Base-by-base conservation (phyloP, 441 rosid species). In the Populus hybrid region DNA sequence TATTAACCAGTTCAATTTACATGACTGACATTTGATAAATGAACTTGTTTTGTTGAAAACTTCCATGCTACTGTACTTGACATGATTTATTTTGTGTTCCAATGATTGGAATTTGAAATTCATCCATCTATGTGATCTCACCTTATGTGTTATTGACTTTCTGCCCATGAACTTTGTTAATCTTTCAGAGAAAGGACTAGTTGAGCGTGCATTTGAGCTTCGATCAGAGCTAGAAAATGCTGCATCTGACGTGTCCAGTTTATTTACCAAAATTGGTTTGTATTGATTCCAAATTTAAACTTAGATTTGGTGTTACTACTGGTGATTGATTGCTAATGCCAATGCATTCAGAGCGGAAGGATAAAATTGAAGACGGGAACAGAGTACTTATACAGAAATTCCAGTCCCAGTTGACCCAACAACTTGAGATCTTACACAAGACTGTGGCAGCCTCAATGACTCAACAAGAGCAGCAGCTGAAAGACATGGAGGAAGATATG, bases 401-500 rank as follows among this genome's bases (percentile, higher is more conserved):
- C 79, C 97, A 91, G 85, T 87, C 90, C 84, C 92, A 93, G 57
- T 64, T 97, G 80, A 89, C 90, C 72, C 86, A 76, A 74, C 94
- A 94, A 79, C 97, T 94, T 70, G 95, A 90, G 73, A 84, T 85
- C 71, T 87, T 97, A 88, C 97, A 94, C 75, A 90, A 86, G 89
- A 90, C 91, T 71, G 97, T 93, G 72, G 97, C 98, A 42, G 81
- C 89, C 82, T 93, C 99, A 74, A 93, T 89, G 76, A 88, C 87
- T 64, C 97, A 88, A 77, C 98, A 94, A 81, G 98, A 92, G 83
- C 87, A 83, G 84, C 98, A 97, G 75, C 84, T 94, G 83, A 93
- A 89, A 81, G 91, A 83, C 76, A 93, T 97, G 98, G 98, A 94
- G 80, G 95, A 88, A 82, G 96, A 93, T 76, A 93, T 97, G 98